Percentiles rank a stretch among this genome's conserved stretches.
These are phyloP conservation scores for Hysterium pulicare DNA, from an alignment of 2,329 filamentous ascomycete species.

Conservation along the genomic window DNA sequence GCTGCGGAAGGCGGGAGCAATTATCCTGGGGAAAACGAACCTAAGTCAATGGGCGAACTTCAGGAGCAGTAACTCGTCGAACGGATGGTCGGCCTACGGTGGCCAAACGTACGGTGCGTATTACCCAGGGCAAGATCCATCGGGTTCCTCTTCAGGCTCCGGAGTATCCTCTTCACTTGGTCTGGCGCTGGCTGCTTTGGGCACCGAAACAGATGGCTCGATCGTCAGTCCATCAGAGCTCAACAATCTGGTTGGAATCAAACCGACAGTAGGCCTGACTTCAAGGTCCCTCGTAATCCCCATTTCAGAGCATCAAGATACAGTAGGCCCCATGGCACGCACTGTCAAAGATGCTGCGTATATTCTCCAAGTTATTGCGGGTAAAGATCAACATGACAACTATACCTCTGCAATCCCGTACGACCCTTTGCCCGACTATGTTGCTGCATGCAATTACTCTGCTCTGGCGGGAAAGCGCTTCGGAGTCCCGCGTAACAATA, in stretches of 20 bases:
- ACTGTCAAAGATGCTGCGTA: conserved; percentile 59
- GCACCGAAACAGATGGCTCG: conserved; percentile 62
- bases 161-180: conserved; percentile 59
- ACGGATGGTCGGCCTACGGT: conserved; percentile 64
- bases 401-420: conserved; percentile 59
- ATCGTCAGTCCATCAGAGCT: conserved; percentile 56
- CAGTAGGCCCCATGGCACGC: conserved; percentile 56
- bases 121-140: conserved; percentile 59
- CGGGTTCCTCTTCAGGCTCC: conserved; percentile 61
- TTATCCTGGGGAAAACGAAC: conserved; percentile 66
- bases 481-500: conserved; percentile 60
- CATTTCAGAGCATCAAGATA: conserved; percentile 57
- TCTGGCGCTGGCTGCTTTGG: conserved; percentile 56
- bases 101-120: conserved; percentile 63
- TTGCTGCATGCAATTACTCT: conserved; percentile 53
- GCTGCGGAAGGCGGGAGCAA: conserved; percentile 57
- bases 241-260: conserved; percentile 64
- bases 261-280: conserved; percentile 61
- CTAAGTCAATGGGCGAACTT: conserved; percentile 65
- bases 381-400: conserved; percentile 52
- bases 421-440: conserved; percentile 56
- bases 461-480: conserved; percentile 58
- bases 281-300: conserved; percentile 63
- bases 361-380: conserved; percentile 57
- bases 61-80: conserved; percentile 54